A percentile compares a stretch with the other conserved stretches of the same genome.
These are phyloP conservation scores for Fusarium newnesense DNA, from an alignment of 2,329 filamentous ascomycete genomes.

Conservation along the genomic window DNA sequence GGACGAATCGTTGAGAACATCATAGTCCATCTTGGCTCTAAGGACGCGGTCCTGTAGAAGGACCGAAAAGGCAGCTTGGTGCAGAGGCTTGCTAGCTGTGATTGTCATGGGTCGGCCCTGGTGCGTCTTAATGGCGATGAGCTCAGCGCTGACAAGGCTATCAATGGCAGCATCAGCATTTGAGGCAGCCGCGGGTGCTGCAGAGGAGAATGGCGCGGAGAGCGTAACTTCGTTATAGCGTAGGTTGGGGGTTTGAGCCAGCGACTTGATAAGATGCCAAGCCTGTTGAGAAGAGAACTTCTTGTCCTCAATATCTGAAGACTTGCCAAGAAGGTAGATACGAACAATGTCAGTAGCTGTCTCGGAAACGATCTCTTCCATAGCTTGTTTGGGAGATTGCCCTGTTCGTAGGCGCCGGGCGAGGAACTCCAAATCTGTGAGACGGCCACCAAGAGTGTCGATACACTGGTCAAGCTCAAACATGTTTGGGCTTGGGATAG, in stretches of 20 bases:
- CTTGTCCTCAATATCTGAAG: slow-evolving; percentile 57
- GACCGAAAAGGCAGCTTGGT: slow-evolving; percentile 81
- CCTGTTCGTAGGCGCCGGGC: slow-evolving; percentile 89
- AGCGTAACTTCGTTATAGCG: slow-evolving; percentile 89
- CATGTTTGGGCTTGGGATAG: slow-evolving; percentile 58
- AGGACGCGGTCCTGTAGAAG: slow-evolving; percentile 79
- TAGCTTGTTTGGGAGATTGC: slow-evolving; percentile 82
- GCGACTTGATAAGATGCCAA: slow-evolving; percentile 85
- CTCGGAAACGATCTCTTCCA: slow-evolving; percentile 89
- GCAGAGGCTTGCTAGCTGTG: slow-evolving; percentile 85
- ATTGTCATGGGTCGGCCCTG: slow-evolving; percentile 83
- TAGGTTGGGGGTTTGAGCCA: slow-evolving; percentile 75
- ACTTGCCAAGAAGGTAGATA: slow-evolving; percentile 82
- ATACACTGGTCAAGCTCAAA: slow-evolving; percentile 84
- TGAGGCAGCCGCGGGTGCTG: slow-evolving; percentile 49
- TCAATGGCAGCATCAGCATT: slow-evolving; percentile 81
- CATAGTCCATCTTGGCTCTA: slow-evolving; percentile 77
- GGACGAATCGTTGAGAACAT: slow-evolving; percentile 73
- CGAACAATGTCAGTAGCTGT: slow-evolving; percentile 91
- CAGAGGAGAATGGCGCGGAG: slow-evolving; percentile 74
- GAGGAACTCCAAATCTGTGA: slow-evolving; percentile 96
- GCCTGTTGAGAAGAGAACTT: slow-evolving; percentile 88
- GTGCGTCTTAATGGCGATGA: slow-evolving; percentile 78
- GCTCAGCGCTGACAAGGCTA: slow-evolving; percentile 83
- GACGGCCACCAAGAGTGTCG: slow-evolving; percentile 82